Percentiles rank a stretch among this genome's conserved stretches.
These are phyloP conservation scores for Russula sp. DNA, from an alignment of 768 basidiomycete genomes.

Conservation along the genomic window DNA sequence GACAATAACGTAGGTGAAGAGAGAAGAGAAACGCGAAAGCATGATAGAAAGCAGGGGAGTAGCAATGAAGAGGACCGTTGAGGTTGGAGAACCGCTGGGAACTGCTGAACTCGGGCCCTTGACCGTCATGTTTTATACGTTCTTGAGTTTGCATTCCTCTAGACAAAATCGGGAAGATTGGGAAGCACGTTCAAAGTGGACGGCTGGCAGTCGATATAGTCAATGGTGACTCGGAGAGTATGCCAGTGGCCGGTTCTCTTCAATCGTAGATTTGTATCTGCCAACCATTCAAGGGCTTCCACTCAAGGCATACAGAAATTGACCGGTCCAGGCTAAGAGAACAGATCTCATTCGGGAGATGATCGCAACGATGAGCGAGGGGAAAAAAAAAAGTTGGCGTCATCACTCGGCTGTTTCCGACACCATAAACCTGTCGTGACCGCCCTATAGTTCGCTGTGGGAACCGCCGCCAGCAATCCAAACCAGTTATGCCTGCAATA, in stretches of 20 bases:
- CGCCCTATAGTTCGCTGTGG: too few species aligned
- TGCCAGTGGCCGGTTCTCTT: too few species aligned
- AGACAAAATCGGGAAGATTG: neutral
- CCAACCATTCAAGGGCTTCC: neutral
- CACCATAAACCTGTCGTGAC: too few species aligned
- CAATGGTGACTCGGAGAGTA: too few species aligned
- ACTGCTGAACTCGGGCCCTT: constrained; percentile 6
- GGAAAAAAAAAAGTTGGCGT: too few species aligned
- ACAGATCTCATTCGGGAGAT: neutral
- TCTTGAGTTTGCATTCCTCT: constrained; percentile 7
- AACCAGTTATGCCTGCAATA: too few species aligned
- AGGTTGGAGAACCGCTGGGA: constrained; percentile 15
- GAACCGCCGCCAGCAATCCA: too few species aligned
- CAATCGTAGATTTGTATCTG: constrained; percentile 1
- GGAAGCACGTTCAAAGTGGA: neutral
- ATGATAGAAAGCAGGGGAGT: constrained; percentile 21
- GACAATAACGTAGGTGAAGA: constrained; percentile 21
- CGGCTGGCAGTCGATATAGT: neutral
- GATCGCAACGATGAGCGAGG: neutral
- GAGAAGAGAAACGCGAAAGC: constrained; percentile 26
- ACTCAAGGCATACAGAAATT: neutral
- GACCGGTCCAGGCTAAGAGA: neutral
- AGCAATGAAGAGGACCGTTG: constrained; percentile 14
- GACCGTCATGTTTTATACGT: constrained; percentile 11
- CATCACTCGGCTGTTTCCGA: too few species aligned